A percentile compares a stretch with the other conserved stretches of the same genome.
Conservation (phyloP, 1,284 basidiomycete species). For the Schizophyllum amplum region DNA sequence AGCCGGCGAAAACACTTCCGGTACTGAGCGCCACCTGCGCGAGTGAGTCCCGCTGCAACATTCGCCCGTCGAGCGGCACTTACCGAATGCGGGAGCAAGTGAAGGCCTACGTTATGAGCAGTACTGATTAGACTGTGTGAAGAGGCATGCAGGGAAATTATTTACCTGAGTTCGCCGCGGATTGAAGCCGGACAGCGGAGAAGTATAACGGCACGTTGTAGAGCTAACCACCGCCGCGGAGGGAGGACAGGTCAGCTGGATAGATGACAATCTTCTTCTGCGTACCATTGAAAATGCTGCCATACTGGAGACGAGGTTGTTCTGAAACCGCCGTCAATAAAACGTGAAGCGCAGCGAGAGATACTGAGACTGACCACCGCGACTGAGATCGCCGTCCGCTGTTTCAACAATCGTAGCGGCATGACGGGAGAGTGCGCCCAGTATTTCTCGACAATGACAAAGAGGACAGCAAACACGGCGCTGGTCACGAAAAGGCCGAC, state of each 20-base stretch:
- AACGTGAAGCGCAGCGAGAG: background rate
- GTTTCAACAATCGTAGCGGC: conserved; percentile 70
- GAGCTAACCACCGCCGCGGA: conserved; percentile 49
- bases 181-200: conserved; percentile 72
- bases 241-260: conserved; percentile 4
- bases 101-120: conserved; percentile 39
- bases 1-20: conserved; percentile 80
- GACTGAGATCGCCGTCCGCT: conserved; percentile 72
- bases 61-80: conserved; percentile 19
- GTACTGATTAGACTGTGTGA: conserved; percentile 11
- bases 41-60: conserved; percentile 10
- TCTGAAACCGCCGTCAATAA: background rate
- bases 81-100: conserved; percentile 84
- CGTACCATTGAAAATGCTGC: conserved; percentile 74
- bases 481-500: conserved; percentile 56
- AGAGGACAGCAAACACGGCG: conserved; percentile 43
- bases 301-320: conserved; percentile 70
- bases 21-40: conserved; percentile 63
- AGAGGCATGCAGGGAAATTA: conserved; percentile 11
- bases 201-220: conserved; percentile 89
- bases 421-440: conserved; percentile 78
- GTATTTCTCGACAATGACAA: conserved; percentile 68
- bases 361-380: conserved; percentile 39
- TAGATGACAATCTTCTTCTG: conserved; percentile 10
- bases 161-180: conserved; percentile 65